These are phyloP conservation scores for Hypoxylon rubiginosum DNA, from an alignment of 2,329 filamentous ascomycete genomes.

Conservation along the genomic window DNA sequence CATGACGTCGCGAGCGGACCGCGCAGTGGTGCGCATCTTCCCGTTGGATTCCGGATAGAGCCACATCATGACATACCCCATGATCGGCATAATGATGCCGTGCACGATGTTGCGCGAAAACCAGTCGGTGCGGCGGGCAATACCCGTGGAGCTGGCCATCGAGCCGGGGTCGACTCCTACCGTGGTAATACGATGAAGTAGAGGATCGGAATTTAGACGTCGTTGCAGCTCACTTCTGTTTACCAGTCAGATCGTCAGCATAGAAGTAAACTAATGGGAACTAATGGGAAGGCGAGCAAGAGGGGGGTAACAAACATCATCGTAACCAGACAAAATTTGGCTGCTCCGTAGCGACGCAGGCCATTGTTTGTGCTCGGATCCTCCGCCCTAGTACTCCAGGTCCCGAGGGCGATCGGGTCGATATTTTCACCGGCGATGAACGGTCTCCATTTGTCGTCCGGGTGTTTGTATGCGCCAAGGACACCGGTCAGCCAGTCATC, in stretches of 20 bases:
- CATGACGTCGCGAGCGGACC: conserved; percentile 13
- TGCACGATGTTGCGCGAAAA: conserved; percentile 16
- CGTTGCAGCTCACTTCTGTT: conserved; percentile 20
- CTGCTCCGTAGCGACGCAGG: conserved; percentile 36
- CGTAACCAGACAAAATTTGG: conserved; percentile 35
- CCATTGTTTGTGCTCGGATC: conserved; percentile 35
- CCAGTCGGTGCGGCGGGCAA: conserved; percentile 14
- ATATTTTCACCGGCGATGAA: conserved; percentile 22
- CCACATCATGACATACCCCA: conserved; percentile 12
- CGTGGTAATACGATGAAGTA: conserved; percentile 11
- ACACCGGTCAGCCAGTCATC: conserved; percentile 12
- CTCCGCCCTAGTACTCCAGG: conserved; percentile 43
- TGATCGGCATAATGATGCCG: conserved; percentile 14
- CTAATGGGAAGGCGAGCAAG: conserved; percentile 7
- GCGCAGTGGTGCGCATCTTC: conserved; percentile 7
- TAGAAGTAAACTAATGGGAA: background rate
- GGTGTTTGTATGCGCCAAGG: conserved; percentile 14
- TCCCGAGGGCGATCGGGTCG: conserved; percentile 43
- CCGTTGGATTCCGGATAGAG: conserved; percentile 11
- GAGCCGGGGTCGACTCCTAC: conserved; percentile 11
- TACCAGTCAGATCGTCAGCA: conserved; percentile 2
- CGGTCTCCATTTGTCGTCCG: conserved; percentile 15
- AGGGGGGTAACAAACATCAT: conserved; percentile 26
- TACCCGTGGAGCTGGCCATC: conserved; percentile 8
- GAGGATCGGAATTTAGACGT: conserved; percentile 11